Base-by-base conservation (phyloP, 768 basidiomycete genomes). In the Hemileccinum impolitum region DNA sequence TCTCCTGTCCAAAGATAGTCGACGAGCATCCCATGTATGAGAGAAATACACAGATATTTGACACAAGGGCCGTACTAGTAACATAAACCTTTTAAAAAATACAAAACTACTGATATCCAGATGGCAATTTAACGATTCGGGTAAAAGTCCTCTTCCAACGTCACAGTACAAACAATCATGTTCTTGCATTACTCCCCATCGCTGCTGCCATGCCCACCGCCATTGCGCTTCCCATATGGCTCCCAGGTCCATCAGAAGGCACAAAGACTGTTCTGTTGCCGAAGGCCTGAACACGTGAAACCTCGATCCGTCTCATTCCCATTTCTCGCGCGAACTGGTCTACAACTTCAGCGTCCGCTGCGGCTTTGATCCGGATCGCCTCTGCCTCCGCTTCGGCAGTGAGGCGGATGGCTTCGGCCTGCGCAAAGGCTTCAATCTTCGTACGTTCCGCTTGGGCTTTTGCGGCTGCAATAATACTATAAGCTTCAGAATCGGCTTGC, bases 251-350 rank as follows among this genome's bases (percentile, higher is more conserved):
- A 9, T 87, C 85, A 0, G 75, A 69, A n/a, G 87, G 84, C 3
- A 80, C 84, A 63, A 89, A 89, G 15, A 89, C 64, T 0, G 86
- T 79, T 71, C 73, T 85, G 45, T 76, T 61, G 5, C 89, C 90
- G 57, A 78, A 91, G 4, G 88, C 86, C 39, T 67, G 62, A 23
- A 90, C 72, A 45, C 80, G 75, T 18, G 70, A 54, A 18, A 90
- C 75, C 50, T 91, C 89, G 48, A 82, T 70, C 36, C 87, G 73
- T 32, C 82, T 72, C 45, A 87, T 57, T 63, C 80, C 78, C 87
- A 90, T 90, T 68, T 90, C 87, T 37, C 82, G 76, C 1, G 89
- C 87, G 59, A 85, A 90, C 43, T 56, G 68, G 56, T 90, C 84
- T 17, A 68, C 53, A 15, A 90, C 82, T 30, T 73, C 67, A 4